phyloP scores from a whole-genome alignment of 208 protist genomes.

The Trypanosoma scelopori region DNA sequence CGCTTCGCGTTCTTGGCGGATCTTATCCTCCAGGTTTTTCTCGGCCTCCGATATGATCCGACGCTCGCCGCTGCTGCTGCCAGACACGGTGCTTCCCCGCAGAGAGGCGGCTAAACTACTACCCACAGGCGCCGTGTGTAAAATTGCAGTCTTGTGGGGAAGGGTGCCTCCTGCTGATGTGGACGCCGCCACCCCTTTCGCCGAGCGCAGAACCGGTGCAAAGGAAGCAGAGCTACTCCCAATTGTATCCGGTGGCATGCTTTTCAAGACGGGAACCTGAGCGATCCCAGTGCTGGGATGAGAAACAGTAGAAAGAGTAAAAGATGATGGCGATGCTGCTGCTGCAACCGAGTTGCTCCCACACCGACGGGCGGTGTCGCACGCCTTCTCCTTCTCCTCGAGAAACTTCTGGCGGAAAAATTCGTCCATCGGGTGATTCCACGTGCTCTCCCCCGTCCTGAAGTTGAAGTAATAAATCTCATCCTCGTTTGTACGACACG shows the following conservation, averaged over 20 bases:
- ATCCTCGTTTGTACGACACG: constrained; percentile 87
- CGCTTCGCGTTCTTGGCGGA: constrained; percentile 52
- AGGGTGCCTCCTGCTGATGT: no score
- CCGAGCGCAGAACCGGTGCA: no score
- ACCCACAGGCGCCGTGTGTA: no score
- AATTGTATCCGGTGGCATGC: not conserved
- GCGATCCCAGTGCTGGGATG: not conserved
- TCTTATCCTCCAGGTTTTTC: constrained; percentile 62
- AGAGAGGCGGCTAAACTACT: no score
- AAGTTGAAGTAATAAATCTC: constrained; percentile 98
- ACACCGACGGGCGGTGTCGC: not conserved
- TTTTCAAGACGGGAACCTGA: constrained; percentile 8
- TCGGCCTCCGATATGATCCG: constrained; percentile 79
- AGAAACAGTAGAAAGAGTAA: not conserved
- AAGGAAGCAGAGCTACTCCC: not conserved
- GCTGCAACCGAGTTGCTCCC: not conserved
- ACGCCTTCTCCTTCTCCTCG: constrained; percentile 57
- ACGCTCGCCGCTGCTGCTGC: constrained; percentile 1
- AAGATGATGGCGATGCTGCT: no score
- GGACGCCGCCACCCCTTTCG: no score
- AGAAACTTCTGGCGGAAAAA: constrained; percentile 81
- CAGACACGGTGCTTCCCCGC: not conserved
- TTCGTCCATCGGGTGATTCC: constrained; percentile 95
- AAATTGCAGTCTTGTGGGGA: no score
- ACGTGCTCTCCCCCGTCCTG: constrained; percentile 91